phyloP scores from a whole-genome alignment of 1,139 yeast species.

The Williopsis jadinii region DNA sequence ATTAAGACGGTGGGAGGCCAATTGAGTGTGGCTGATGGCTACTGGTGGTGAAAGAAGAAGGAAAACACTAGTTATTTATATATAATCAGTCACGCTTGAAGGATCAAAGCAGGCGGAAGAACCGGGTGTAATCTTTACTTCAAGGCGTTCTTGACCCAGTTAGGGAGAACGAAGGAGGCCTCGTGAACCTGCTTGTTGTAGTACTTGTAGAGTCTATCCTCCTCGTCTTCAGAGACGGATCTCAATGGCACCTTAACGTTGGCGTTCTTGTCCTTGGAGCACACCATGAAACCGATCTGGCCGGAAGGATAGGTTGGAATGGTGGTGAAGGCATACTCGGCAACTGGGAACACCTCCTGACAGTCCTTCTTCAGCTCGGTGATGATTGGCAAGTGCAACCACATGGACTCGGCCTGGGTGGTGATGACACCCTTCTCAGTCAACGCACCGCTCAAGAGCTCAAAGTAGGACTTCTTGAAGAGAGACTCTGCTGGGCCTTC shows the following conservation, averaged over 20 bases:
- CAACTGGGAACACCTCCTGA: conserved; percentile 76
- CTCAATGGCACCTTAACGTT: conserved; percentile 65
- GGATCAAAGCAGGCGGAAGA: too few relatives aligned
- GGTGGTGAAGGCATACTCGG: conserved; percentile 79
- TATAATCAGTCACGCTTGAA: too few relatives aligned
- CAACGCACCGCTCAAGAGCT: conserved; percentile 70
- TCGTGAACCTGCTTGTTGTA: conserved; percentile 74
- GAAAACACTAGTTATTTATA: too few relatives aligned
- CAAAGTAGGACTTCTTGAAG: conserved; percentile 82
- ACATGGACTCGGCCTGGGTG: conserved; percentile 87
- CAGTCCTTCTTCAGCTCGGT: conserved; percentile 71
- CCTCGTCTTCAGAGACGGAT: conserved; percentile 56
- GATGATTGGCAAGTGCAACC: conserved; percentile 79
- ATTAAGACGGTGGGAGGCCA: too few relatives aligned
- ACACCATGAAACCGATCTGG: conserved; percentile 90
- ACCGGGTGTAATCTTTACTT: conserved; percentile 6
- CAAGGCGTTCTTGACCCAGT: conserved; percentile 58
- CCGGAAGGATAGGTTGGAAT: conserved; percentile 95
- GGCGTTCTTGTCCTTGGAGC: conserved; percentile 64
- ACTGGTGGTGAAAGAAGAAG: too few relatives aligned
- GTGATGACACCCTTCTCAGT: conserved; percentile 85
- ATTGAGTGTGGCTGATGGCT: too few relatives aligned
- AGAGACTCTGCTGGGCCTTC: conserved; percentile 93
- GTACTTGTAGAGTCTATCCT: conserved; percentile 60
- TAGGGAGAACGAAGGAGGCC: conserved; percentile 85